Percentiles rank a stretch among this genome's conserved stretches.
Evolutionary conservation across 164 flowering plant genomes (phyloP).

Genomic region (grape (Vitis vinifera)): DNA sequence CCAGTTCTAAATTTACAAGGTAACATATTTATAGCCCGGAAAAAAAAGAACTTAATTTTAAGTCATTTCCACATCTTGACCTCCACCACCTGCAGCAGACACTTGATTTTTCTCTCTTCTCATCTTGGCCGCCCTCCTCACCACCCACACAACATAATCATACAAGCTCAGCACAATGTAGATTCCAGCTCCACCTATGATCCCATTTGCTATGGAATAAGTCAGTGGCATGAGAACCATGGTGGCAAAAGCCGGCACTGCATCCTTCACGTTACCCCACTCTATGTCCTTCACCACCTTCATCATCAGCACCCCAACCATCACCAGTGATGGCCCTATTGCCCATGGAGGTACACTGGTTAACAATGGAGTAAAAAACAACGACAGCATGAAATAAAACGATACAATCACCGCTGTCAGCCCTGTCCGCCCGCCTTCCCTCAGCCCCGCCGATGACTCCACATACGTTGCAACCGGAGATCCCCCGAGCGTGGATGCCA

Average conservation of each 20-base stretch:
- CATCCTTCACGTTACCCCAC: conserved; percentile 63
- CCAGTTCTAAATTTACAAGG: no score
- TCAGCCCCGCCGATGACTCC: conserved; percentile 79
- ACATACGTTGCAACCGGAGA: conserved; percentile 60
- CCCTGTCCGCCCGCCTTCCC: conserved; percentile 89
- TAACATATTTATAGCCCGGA: no score
- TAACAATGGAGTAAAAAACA: conserved; percentile 70
- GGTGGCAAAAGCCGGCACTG: conserved; percentile 75
- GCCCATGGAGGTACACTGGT: conserved; percentile 91
- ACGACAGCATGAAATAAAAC: conserved; percentile 53
- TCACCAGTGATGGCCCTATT: conserved; percentile 72
- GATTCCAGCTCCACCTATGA: conserved; percentile 76
- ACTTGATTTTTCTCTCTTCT: conserved; percentile 67
- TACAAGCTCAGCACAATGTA: conserved; percentile 53
- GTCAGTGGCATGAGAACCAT: conserved; percentile 87
- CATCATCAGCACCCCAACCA: conserved; percentile 91
- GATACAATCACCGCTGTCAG: conserved; percentile 64
- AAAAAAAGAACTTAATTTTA: no score
- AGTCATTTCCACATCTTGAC: no score
- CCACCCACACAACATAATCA: conserved; percentile 32
- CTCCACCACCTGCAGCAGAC: conserved; percentile 28
- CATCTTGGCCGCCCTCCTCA: conserved; percentile 45
- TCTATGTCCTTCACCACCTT: conserved; percentile 76
- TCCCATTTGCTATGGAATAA: conserved; percentile 77
- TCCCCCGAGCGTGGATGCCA: conserved; percentile 72